Evolutionary conservation across 768 basidiomycete genomes (phyloP), one percentile per base, ranked within the genome.

Genomic region (Clitopilus hobsonii): DNA sequence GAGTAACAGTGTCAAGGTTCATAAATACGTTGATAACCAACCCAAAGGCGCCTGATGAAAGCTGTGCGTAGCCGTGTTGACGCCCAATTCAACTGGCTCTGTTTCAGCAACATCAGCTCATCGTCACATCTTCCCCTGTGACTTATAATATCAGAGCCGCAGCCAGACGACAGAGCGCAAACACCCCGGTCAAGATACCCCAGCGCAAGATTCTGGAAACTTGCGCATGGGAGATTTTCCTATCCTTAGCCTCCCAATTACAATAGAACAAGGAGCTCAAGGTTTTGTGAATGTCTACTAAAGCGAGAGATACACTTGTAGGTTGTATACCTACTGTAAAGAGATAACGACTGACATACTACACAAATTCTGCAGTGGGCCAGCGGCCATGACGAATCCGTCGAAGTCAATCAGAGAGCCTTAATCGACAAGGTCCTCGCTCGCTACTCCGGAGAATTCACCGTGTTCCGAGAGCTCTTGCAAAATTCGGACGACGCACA

Each of bases 371-470:
- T 53, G 23, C 55, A 81, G 80, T 81, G 79, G 80, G 77, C 71
- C 36, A 69, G 65, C 55, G 89, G 89, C 16, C 77, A 85, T 59
- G 89, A 91, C 63, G 89, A 91, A 63, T 81, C 86, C 0, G 88
- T 94, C 0, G 89, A 95, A 70, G 94, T 96, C 47, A 96, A 96
- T 69, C 95, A 96, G 67, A 83, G 95, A 18, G 94, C 94, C n/a
- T 75, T 97, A 55, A 96, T 98, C 52, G 95, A 97, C 77, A 98
- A 94, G 72, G 92, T 98, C 22, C 83, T 99, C 20, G 94, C 96
- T 8, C 79, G 96, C 23, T 99, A 99, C 71, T 91, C 89, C 11
- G 95, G 93, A 52, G 94, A 97, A 74, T 91, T 94, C 62, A 96
- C 94, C 16, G 80, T 80, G 7, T 80, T 80, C 60, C 73, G 95